Evolutionary conservation across 2,329 filamentous ascomycete species (phyloP).

Genomic region (Fusarium scirpi): DNA sequence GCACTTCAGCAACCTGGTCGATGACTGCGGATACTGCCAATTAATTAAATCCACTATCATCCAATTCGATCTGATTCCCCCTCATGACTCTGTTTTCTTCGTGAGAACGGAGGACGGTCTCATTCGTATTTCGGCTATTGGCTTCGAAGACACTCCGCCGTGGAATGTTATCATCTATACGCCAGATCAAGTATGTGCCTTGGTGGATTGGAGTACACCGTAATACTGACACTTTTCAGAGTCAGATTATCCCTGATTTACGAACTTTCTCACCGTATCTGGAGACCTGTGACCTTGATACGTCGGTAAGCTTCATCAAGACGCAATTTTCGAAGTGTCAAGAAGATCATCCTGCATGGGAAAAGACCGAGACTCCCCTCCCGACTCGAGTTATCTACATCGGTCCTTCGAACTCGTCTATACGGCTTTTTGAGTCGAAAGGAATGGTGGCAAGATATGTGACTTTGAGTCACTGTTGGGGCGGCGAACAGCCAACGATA

Average conservation of each 20-base stretch:
- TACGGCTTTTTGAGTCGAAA: accelerated
- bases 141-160: accelerated
- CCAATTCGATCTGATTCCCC: too few species aligned
- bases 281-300: background rate
- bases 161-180: too few species aligned
- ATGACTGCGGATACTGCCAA: background rate
- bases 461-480: background rate
- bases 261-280: accelerated
- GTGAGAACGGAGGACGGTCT: too few species aligned
- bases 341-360: background rate
- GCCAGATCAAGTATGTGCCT: too few species aligned
- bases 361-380: accelerated
- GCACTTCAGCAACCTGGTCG: accelerated
- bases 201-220: too few species aligned
- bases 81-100: too few species aligned
- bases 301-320: background rate
- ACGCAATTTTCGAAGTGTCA: background rate
- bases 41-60: background rate
- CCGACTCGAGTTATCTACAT: background rate
- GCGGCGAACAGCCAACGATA: background rate
- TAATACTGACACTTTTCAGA: too few species aligned
- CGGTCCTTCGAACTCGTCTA: accelerated
- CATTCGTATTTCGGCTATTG: too few species aligned
- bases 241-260: too few species aligned
- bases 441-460: background rate